Percentiles rank a stretch among this genome's conserved stretches.
Evolutionary conservation across 2,329 filamentous ascomycete species (phyloP).

Genomic region (Cadophora luteo-olivacea): DNA sequence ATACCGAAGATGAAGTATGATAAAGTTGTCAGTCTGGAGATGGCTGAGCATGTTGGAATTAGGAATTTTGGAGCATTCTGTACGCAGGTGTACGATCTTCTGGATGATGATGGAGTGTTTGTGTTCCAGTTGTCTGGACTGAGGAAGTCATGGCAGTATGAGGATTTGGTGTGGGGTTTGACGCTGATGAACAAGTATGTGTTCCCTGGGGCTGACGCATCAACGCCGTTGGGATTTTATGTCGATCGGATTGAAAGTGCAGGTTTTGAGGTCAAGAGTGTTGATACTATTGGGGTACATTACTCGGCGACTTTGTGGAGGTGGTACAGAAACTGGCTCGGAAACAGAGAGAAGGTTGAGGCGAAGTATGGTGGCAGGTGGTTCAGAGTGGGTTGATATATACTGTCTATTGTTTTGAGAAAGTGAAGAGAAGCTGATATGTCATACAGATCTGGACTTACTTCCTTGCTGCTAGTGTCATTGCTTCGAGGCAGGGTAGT

Average conservation of each 20-base stretch:
- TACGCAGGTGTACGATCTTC: conserved; percentile 71
- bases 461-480: conserved; percentile 86
- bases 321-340: conserved; percentile 79
- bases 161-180: conserved; percentile 75
- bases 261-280: conserved; percentile 70
- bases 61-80: conserved; percentile 69
- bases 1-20: conserved; percentile 66
- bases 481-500: conserved; percentile 81
- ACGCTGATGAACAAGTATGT: conserved; percentile 78
- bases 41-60: conserved; percentile 77
- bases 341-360: conserved; percentile 71
- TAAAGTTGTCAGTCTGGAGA: conserved; percentile 76
- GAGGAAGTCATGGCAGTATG: conserved; percentile 74
- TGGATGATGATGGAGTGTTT: conserved; percentile 74
- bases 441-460: conserved; percentile 77
- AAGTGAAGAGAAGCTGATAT: too few relatives aligned
- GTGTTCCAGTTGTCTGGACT: conserved; percentile 75
- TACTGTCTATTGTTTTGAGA: too few relatives aligned
- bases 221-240: conserved; percentile 71
- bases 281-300: conserved; percentile 49
- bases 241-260: conserved; percentile 69
- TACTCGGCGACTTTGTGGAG: conserved; percentile 74
- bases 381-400: conserved; percentile 60
- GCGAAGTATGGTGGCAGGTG: conserved; percentile 73
- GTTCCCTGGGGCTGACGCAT: conserved; percentile 75